Conservation (phyloP, 495 filamentous ascomycete species). For the Sporormia fimetaria region DNA sequence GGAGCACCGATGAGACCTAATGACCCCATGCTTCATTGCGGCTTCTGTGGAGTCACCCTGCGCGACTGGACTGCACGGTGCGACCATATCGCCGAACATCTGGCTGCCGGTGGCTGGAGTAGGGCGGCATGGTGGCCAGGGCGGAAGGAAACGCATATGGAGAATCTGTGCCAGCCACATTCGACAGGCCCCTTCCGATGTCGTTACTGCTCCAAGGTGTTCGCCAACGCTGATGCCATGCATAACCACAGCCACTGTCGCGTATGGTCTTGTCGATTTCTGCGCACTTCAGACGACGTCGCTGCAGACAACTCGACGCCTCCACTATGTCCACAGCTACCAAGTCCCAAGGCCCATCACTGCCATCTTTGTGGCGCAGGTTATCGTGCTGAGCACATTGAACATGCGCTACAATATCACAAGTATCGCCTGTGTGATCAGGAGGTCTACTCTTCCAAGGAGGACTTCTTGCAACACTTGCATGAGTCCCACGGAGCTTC, state of each 20-base stretch:
- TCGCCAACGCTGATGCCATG: slow-evolving; percentile 11
- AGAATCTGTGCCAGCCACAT: slow-evolving; percentile 7
- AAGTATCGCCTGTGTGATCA: slow-evolving; percentile 11
- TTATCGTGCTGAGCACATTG: slow-evolving; percentile 8
- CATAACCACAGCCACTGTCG: slow-evolving; percentile 11
- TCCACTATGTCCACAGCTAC: slow-evolving; percentile 15
- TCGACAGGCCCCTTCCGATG: slow-evolving; percentile 11
- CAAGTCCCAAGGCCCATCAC: slow-evolving; percentile 16
- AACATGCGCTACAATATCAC: slow-evolving; percentile 18
- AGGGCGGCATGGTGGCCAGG: slow-evolving; percentile 15
- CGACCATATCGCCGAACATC: slow-evolving; percentile 21
- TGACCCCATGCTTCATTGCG: slow-evolving; percentile 19
- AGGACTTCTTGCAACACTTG: slow-evolving; percentile 16
- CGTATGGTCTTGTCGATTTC: slow-evolving; percentile 17
- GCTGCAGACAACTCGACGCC: slow-evolving; percentile 9
- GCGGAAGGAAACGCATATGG: slow-evolving; percentile 9
- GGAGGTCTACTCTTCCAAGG: slow-evolving; percentile 6
- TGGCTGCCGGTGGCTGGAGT: slow-evolving; percentile 1
- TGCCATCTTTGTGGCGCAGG: slow-evolving; percentile 18
- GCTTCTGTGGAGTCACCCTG: slow-evolving; percentile 13
- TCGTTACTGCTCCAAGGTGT: slow-evolving; percentile 15
- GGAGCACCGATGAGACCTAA: slow-evolving; percentile 7
- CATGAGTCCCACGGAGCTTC: slow-evolving; percentile 7
- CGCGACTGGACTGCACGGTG: slow-evolving; percentile 16
- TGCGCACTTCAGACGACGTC: slow-evolving; percentile 10